Conservation (phyloP, 2,329 filamentous ascomycete genomes). For the Dothideomycetes sp. region DNA sequence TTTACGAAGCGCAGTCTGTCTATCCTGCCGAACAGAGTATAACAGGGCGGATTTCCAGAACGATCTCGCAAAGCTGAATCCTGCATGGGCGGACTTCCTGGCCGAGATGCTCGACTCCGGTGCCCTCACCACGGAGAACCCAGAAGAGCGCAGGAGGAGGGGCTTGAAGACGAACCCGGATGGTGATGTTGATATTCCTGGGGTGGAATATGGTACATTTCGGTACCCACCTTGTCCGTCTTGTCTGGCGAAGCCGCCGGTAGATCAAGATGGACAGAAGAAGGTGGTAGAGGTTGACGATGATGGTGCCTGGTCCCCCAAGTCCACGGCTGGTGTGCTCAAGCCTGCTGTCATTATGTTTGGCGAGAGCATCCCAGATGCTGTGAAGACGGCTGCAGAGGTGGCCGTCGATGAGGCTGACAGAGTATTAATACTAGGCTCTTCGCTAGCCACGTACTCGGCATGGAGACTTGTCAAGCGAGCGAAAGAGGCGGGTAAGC, state of each 20-base stretch:
- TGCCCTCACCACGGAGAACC: constrained; percentile 68
- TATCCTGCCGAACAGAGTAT: constrained; percentile 63
- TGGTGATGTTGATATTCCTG: constrained; percentile 82
- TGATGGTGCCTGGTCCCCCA: constrained; percentile 66
- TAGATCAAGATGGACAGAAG: constrained; percentile 41
- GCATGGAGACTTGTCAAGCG: constrained; percentile 82
- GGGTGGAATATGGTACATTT: constrained; percentile 80
- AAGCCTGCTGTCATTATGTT: constrained; percentile 97
- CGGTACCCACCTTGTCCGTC: constrained; percentile 80
- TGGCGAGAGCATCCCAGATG: constrained; percentile 67
- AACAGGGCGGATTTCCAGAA: constrained; percentile 65
- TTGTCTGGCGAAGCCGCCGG: constrained; percentile 57
- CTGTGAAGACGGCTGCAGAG: constrained; percentile 67
- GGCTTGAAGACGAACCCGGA: constrained; percentile 84
- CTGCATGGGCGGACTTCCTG: constrained; percentile 71
- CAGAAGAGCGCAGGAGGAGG: constrained; percentile 51
- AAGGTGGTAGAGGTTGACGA: constrained; percentile 57
- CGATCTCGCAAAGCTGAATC: constrained; percentile 68
- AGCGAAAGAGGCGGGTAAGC: constrained; percentile 71
- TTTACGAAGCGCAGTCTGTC: constrained; percentile 69
- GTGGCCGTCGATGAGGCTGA: constrained; percentile 66
- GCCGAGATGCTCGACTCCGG: constrained; percentile 59
- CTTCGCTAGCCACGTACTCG: constrained; percentile 86
- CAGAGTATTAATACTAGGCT: constrained; percentile 70
- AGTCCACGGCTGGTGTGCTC: constrained; percentile 56